phyloP scores from a whole-genome alignment of 768 basidiomycete genomes.

The Leucosporidium scottii region DNA sequence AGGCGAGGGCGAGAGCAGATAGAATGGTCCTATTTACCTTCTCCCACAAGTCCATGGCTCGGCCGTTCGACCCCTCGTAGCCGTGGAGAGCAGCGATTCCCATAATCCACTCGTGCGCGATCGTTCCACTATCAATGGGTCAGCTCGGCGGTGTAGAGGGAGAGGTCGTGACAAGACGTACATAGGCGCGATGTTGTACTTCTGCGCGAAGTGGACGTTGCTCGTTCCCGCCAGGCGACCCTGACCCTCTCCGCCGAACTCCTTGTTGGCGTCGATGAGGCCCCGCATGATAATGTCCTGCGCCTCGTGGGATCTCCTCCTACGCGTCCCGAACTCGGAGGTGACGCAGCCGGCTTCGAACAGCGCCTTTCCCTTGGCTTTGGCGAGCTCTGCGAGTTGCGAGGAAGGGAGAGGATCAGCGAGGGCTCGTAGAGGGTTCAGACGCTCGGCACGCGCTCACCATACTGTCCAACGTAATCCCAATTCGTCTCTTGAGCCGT shows the following conservation, averaged over 20 bases:
- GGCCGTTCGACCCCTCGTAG: constrained; percentile 65
- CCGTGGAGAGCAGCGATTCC: constrained; percentile 60
- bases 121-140: constrained; percentile 36
- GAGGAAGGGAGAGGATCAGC: not conserved
- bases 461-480: constrained; percentile 72
- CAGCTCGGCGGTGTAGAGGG: too few relatives aligned
- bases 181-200: constrained; percentile 33
- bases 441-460: constrained; percentile 43
- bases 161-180: too few relatives aligned
- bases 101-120: constrained; percentile 48
- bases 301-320: constrained; percentile 62
- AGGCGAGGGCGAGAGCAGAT: not conserved
- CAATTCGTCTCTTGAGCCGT: constrained; percentile 66
- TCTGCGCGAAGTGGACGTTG: constrained; percentile 78
- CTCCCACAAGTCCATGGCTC: constrained; percentile 82
- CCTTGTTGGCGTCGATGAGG: constrained; percentile 59
- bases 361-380: constrained; percentile 60
- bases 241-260: constrained; percentile 37
- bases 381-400: constrained; percentile 66
- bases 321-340: constrained; percentile 80
- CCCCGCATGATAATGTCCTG: constrained; percentile 72
- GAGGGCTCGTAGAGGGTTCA: too few relatives aligned
- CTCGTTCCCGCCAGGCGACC: constrained; percentile 75
- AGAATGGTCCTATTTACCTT: too few relatives aligned
- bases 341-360: constrained; percentile 60